Conservation (phyloP, 192 early-diverging fungal genomes). For the Coemansia sp. region DNA sequence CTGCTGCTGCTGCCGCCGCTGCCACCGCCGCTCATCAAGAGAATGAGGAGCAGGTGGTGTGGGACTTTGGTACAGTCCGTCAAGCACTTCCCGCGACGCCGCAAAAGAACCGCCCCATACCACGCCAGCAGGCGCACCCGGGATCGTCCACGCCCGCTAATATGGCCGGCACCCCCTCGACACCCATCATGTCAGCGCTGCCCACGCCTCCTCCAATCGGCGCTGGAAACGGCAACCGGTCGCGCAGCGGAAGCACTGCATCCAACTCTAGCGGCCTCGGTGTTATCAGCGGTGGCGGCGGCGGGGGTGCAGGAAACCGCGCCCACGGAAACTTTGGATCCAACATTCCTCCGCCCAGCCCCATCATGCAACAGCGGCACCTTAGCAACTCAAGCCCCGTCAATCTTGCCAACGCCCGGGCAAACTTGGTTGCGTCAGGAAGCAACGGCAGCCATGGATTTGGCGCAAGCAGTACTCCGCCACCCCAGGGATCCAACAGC, state of each 20-base stretch:
- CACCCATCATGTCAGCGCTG: constrained; percentile 44
- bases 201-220: constrained; percentile 51
- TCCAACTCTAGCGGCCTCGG: constrained; percentile 39
- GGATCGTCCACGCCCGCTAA: constrained; percentile 10
- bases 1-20: background rate
- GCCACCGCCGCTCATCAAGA: constrained; percentile 10
- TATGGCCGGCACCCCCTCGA: constrained; percentile 21
- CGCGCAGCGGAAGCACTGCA: constrained; percentile 56
- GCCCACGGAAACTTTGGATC: constrained; percentile 37
- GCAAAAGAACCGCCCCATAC: constrained; percentile 18
- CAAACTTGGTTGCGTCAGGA: constrained; percentile 22
- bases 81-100: constrained; percentile 45
- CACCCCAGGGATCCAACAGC: constrained; percentile 18
- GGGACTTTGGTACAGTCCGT: constrained; percentile 55
- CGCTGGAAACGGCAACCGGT: constrained; percentile 43
- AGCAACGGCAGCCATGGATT: constrained; percentile 10
- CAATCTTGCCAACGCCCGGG: constrained; percentile 22
- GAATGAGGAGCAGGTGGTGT: constrained; percentile 39
- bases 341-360: constrained; percentile 53
- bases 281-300: constrained; percentile 22
- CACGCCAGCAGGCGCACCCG: background rate
- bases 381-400: constrained; percentile 45
- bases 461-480: constrained; percentile 35
- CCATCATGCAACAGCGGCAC: constrained; percentile 46
- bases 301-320: constrained; percentile 20